A percentile compares a stretch with the other conserved stretches of the same genome.
These are phyloP conservation scores for Aspergillus thermomutatus DNA, from an alignment of 2,329 filamentous ascomycete species.

Conservation along the genomic window DNA sequence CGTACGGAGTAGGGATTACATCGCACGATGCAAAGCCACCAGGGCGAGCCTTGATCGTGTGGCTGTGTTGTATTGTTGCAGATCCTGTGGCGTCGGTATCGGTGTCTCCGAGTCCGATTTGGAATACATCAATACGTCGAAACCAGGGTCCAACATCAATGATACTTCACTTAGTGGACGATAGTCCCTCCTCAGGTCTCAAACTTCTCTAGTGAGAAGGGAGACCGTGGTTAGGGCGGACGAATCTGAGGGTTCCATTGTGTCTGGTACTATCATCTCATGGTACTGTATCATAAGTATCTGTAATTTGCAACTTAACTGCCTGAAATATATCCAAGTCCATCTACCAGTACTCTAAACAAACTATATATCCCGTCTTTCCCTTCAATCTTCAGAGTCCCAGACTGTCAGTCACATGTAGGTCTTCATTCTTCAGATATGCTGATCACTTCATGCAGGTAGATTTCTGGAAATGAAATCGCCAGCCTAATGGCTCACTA, in stretches of 20 bases:
- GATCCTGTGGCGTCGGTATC: background rate
- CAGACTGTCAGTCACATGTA: background rate
- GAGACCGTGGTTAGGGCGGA: background rate
- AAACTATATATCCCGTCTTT: no score
- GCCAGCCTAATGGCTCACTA: background rate
- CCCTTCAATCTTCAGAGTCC: background rate
- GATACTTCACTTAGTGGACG: no score
- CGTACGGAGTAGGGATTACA: no score
- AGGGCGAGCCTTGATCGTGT: background rate
- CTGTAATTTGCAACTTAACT: background rate
- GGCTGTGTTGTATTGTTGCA: background rate
- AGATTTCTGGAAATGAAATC: slow-evolving; percentile 10
- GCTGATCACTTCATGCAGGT: slow-evolving; percentile 5
- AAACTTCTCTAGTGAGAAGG: background rate
- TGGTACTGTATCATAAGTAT: background rate
- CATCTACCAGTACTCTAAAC: no score
- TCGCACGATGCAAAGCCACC: no score
- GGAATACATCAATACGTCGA: background rate
- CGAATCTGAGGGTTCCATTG: no score
- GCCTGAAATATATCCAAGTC: background rate
- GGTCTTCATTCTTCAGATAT: no score
- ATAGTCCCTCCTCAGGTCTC: no score
- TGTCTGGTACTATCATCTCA: background rate
- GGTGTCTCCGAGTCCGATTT: background rate
- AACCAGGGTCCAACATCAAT: no score